phyloP scores from a whole-genome alignment of 352 stramenopile species.

The Pelagophyceae sp. region DNA sequence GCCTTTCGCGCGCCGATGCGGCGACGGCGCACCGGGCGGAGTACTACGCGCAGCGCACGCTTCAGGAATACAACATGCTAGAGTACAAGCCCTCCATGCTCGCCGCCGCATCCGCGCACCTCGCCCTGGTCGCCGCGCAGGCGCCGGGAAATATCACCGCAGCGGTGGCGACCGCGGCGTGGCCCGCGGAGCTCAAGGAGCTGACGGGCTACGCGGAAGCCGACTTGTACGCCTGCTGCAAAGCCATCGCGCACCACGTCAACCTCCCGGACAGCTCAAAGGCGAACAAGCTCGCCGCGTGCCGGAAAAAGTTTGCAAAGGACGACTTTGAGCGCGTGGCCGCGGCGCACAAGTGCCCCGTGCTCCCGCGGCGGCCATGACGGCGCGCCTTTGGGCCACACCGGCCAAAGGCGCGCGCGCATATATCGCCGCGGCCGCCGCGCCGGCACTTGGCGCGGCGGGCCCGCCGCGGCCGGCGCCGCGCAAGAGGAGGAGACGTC shows the following conservation, averaged over 20 bases:
- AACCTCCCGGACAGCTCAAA: conserved; percentile 60
- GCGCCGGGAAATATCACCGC: too few species aligned
- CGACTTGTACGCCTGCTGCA: conserved; percentile 50
- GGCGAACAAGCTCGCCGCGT: conserved; percentile 62
- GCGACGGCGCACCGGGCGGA: conserved; percentile 54
- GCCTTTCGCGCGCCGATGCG: conserved; percentile 31
- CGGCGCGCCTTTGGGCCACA: too few species aligned
- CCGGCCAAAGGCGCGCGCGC: too few species aligned
- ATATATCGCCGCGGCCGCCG: too few species aligned
- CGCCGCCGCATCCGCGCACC: conserved; percentile 73
- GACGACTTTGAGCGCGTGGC: conserved; percentile 62
- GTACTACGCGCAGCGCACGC: conserved; percentile 81
- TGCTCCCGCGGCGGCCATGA: neutral
- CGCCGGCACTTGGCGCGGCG: too few species aligned
- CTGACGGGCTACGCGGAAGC: conserved; percentile 64
- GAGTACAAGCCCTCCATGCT: conserved; percentile 82
- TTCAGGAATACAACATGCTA: conserved; percentile 92
- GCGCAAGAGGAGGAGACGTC: too few species aligned
- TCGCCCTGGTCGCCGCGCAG: conserved; percentile 52
- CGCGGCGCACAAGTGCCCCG: conserved; percentile 35
- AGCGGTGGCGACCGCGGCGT: neutral
- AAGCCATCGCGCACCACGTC: conserved; percentile 65
- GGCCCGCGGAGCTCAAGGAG: conserved; percentile 60
- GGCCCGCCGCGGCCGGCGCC: too few species aligned
- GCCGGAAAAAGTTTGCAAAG: conserved; percentile 69